These are phyloP conservation scores for Ophiorrhiza pumila DNA, from an alignment of 257 asterid genomes.

Conservation along the genomic window DNA sequence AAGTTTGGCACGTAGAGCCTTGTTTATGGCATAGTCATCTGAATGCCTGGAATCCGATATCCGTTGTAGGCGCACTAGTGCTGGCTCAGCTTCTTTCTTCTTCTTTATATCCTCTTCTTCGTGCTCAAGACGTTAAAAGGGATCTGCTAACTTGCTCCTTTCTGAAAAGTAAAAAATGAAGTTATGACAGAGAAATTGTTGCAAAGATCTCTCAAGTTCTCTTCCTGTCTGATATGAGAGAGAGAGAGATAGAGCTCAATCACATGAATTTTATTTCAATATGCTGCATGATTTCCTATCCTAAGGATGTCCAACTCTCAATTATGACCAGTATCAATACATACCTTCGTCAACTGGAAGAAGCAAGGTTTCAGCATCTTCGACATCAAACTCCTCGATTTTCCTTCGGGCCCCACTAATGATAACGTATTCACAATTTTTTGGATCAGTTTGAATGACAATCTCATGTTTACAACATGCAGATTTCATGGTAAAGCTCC, in stretches of 20 bases:
- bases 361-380: conserved; percentile 86
- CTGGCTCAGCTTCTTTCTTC: conserved; percentile 94
- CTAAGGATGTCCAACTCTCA: background rate
- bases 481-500: conserved; percentile 94
- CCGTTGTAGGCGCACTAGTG: conserved; percentile 79
- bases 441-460: conserved; percentile 89
- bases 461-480: conserved; percentile 95
- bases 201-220: background rate
- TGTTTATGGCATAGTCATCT: conserved; percentile 83
- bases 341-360: conserved; percentile 83
- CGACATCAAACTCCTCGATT: conserved; percentile 84
- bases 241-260: background rate
- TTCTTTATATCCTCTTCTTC: conserved; percentile 84
- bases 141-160: conserved; percentile 71
- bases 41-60: conserved; percentile 80
- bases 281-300: background rate
- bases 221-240: background rate
- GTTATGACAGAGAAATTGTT: background rate
- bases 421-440: conserved; percentile 72
- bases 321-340: conserved; percentile 7
- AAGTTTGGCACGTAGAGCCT: conserved; percentile 63
- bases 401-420: conserved; percentile 79
- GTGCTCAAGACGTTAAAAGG: conserved; percentile 92
- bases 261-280: background rate
- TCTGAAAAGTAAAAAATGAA: conserved; percentile 36